A percentile compares a stretch with the other conserved stretches of the same genome.
phyloP scores from a whole-genome alignment of 768 basidiomycete genomes.

The Amanita jacksonii region DNA sequence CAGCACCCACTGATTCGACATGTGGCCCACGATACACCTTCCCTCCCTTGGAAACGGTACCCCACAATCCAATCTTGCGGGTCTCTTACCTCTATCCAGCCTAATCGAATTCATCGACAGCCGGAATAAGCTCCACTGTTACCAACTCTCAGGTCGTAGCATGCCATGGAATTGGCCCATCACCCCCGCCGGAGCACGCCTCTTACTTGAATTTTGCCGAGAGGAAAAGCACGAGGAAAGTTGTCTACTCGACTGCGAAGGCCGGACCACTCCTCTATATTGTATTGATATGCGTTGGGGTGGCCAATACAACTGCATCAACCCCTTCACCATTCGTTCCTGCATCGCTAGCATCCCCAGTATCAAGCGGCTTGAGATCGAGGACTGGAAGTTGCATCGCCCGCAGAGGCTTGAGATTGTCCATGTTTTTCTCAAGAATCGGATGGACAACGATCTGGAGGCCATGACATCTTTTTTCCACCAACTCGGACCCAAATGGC shows the following conservation, averaged over 20 bases:
- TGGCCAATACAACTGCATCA: not conserved
- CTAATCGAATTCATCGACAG: not conserved
- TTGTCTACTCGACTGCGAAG: not conserved
- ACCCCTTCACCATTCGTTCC: not conserved
- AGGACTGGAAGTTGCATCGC: not conserved
- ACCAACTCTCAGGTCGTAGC: not conserved
- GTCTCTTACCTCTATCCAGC: not conserved
- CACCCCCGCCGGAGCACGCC: not conserved
- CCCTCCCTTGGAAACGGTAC: too few relatives aligned
- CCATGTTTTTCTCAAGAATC: too few relatives aligned
- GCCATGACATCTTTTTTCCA: too few relatives aligned
- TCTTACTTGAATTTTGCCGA: not conserved
- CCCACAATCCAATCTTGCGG: too few relatives aligned
- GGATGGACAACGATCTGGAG: too few relatives aligned
- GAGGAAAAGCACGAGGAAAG: not conserved
- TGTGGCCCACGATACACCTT: too few relatives aligned
- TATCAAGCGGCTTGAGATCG: not conserved
- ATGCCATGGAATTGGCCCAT: not conserved
- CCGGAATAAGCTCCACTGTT: not conserved
- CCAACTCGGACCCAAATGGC: too few relatives aligned
- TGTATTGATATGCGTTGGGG: constrained; percentile 1
- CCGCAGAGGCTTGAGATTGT: not conserved
- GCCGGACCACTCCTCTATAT: not conserved
- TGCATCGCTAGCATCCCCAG: not conserved
- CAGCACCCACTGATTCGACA: too few relatives aligned